Percentiles rank a stretch among this genome's conserved stretches.
Conservation (phyloP, 495 filamentous ascomycete species). For the Parathielavia appendiculata region DNA sequence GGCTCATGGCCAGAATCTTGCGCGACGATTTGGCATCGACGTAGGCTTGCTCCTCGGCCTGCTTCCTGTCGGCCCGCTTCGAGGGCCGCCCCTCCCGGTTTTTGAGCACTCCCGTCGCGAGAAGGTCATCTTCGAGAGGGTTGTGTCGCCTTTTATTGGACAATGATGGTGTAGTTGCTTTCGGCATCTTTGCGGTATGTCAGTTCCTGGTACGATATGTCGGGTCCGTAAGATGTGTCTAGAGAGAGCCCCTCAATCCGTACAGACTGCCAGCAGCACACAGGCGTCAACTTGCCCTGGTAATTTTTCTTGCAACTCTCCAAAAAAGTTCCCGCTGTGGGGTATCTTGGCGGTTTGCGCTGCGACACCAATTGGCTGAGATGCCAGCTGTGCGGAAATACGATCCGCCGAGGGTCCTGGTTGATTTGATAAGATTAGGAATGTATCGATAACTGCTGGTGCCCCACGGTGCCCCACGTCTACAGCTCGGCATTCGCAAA, state of each 20-base stretch:
- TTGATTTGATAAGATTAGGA: not conserved
- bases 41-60: slow-evolving; percentile 61
- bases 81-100: slow-evolving; percentile 44
- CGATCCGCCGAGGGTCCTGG: slow-evolving; percentile 12
- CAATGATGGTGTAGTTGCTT: slow-evolving; percentile 43
- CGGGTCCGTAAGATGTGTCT: not conserved
- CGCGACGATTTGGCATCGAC: slow-evolving; percentile 81
- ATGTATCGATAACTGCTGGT: slow-evolving; percentile 21
- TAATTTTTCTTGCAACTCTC: slow-evolving; percentile 24
- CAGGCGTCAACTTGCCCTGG: slow-evolving; percentile 7
- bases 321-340: slow-evolving; percentile 27
- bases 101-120: slow-evolving; percentile 58
- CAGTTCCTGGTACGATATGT: not conserved
- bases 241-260: not conserved
- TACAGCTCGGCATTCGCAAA: not conserved
- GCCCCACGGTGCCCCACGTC: slow-evolving; percentile 20
- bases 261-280: not conserved
- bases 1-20: slow-evolving; percentile 82
- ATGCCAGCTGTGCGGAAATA: slow-evolving; percentile 14
- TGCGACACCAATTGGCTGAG: slow-evolving; percentile 19
- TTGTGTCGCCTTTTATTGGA: slow-evolving; percentile 53
- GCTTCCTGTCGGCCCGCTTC: slow-evolving; percentile 55
- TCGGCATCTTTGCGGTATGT: slow-evolving; percentile 41
- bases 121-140: slow-evolving; percentile 66
- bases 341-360: slow-evolving; percentile 17